Percentiles rank a stretch among this genome's conserved stretches.
phyloP scores from a whole-genome alignment of 169 alveolate genomes.

The Plasmodium gonderi region DNA sequence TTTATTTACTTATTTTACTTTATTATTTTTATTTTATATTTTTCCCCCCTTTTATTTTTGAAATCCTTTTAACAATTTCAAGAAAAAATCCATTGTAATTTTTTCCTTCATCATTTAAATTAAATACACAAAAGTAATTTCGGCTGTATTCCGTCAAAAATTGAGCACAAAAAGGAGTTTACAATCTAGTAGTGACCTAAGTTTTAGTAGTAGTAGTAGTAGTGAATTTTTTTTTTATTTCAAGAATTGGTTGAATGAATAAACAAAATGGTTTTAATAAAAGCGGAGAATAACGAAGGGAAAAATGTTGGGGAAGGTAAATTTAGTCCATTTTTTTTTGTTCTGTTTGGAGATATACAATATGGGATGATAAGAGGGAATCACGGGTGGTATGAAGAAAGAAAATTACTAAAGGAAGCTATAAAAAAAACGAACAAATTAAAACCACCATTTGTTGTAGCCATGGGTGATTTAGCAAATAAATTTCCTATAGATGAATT shows the following conservation, averaged over 20 bases:
- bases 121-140: neutral
- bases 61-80: too few species aligned
- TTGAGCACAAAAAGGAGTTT: too few species aligned
- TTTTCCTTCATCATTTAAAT: neutral
- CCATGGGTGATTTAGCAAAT: slow-evolving; percentile 30
- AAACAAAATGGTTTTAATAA: slow-evolving; percentile 36
- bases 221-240: neutral
- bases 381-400: slow-evolving; percentile 37
- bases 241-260: neutral
- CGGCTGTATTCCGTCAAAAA: neutral
- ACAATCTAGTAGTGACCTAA: too few species aligned
- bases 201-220: too few species aligned
- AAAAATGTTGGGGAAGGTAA: neutral
- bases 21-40: too few species aligned
- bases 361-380: slow-evolving; percentile 37
- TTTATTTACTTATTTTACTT: too few species aligned
- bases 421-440: slow-evolving; percentile 42
- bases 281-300: slow-evolving; percentile 22
- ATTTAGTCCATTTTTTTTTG: slow-evolving; percentile 23
- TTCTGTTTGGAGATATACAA: slow-evolving; percentile 34
- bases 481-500: neutral
- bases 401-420: slow-evolving; percentile 15
- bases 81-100: too few species aligned
- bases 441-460: slow-evolving; percentile 31
- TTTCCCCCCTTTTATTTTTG: too few species aligned